Percentiles rank a stretch among this genome's conserved stretches.
These are phyloP conservation scores for Pseudogymnoascus sp. DNA, from an alignment of 2,329 filamentous ascomycete species.

Conservation along the genomic window DNA sequence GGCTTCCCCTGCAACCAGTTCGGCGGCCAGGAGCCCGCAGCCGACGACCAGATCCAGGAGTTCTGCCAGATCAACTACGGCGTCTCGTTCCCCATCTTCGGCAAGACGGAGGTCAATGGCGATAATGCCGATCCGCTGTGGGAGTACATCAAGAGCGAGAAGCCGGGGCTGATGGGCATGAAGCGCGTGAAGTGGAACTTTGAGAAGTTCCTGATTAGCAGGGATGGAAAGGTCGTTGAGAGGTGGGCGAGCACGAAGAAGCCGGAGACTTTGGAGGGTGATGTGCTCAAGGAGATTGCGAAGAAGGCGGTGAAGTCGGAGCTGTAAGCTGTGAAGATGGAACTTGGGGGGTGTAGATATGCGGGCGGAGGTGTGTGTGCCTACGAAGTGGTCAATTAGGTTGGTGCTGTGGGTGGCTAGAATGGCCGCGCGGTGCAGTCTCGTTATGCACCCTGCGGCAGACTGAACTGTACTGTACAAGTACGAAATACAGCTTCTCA, in stretches of 20 bases:
- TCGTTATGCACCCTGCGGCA: not conserved
- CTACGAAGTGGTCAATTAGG: not conserved
- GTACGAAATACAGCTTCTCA: not conserved
- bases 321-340: not conserved
- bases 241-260: constrained; percentile 86
- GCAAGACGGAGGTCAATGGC: constrained; percentile 93
- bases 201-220: constrained; percentile 90
- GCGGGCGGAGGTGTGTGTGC: not conserved
- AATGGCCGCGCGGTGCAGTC: not conserved
- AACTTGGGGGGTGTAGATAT: not conserved
- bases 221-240: constrained; percentile 77
- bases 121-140: constrained; percentile 71
- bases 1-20: constrained; percentile 99
- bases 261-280: constrained; percentile 71
- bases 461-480: not conserved
- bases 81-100: constrained; percentile 83
- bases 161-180: constrained; percentile 78
- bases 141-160: constrained; percentile 66
- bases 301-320: constrained; percentile 26
- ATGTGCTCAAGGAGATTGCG: constrained; percentile 66
- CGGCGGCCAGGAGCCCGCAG: constrained; percentile 79
- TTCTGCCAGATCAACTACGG: constrained; percentile 94
- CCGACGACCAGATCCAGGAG: constrained; percentile 70
- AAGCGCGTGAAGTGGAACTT: constrained; percentile 99
- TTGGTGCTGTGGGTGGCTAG: not conserved